phyloP scores from a whole-genome alignment of 805 yeast species.

The Starmerella bombi region DNA sequence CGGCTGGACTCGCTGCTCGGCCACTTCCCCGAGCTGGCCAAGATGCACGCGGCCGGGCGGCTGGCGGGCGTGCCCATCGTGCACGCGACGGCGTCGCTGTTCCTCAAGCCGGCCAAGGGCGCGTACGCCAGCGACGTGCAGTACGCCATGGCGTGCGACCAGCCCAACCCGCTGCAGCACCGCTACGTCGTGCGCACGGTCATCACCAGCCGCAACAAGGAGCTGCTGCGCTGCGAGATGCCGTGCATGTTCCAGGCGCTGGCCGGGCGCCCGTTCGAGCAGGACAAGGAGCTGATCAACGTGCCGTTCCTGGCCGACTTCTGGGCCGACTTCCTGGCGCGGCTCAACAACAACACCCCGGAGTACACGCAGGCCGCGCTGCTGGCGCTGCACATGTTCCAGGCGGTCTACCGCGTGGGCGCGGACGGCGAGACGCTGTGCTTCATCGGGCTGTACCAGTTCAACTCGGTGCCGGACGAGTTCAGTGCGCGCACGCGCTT shows the following conservation, averaged over 20 bases:
- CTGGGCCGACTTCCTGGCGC: constrained; percentile 29
- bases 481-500: constrained; percentile 29
- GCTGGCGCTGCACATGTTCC: constrained; percentile 27
- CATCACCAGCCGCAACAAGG: constrained; percentile 26
- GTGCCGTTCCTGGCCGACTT: constrained; percentile 30
- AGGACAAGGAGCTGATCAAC: constrained; percentile 24
- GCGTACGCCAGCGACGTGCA: constrained; percentile 19
- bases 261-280: constrained; percentile 18
- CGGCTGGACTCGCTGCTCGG: constrained; percentile 20
- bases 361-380: constrained; percentile 23
- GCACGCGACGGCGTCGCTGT: constrained; percentile 25
- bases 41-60: constrained; percentile 13
- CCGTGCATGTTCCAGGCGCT: constrained; percentile 14
- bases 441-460: constrained; percentile 28
- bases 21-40: constrained; percentile 23
- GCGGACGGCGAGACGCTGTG: constrained; percentile 18
- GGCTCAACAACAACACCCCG: constrained; percentile 22
- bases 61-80: constrained; percentile 22
- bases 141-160: constrained; percentile 12
- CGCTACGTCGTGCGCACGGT: constrained; percentile 22
- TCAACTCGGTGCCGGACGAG: constrained; percentile 26
- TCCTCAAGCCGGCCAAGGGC: constrained; percentile 9
- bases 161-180: constrained; percentile 18
- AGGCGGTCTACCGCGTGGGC: constrained; percentile 22
- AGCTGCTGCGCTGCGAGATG: constrained; percentile 19